Evolutionary conservation across 331 rosid species (phyloP), one percentile per base, ranked within the genome.

Genomic region (Cydonia oblonga): DNA sequence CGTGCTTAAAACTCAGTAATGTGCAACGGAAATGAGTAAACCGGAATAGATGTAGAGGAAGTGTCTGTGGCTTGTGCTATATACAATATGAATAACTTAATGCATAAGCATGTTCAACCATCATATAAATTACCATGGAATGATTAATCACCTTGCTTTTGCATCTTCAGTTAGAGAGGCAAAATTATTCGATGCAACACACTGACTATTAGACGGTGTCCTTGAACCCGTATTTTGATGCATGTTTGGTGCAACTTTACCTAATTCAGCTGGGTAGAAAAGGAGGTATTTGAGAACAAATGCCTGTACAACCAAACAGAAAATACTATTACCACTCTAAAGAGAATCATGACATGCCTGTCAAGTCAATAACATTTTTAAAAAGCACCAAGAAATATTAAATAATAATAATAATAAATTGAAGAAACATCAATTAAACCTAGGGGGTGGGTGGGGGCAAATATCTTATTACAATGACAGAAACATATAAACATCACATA

Each of bases 231-330:
- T 81, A 71, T 70, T 68, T 54, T 83, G 88, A 72, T 88, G 77
- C 82, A 72, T 66, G 71, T 28, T 72, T 61, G 88, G 71, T 58
- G 65, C 82, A 66, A 80, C 85, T 78, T 77, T 87, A 35, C 79
- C 82, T 71, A 82, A 80, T 83, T 87, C 96, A 23, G 85, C 78
- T 12, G 73, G 82, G 75, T 84, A 82, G 92, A 89, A 93, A 78
- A 93, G 76, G 64, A 93, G 82, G 85, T 91, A 83, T 85, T 91
- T 93, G 79, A 93, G 87, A 81, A 89, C 98, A 81, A 85, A 90
- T 64, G 97, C 98, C 98, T 93, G 97, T 64, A 76, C 44, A 81
- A 79, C 69, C 68, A 66, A 67, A 76, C 75, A 80, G 70, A 46
- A 68, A 77, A 51, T 24, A 26, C 32, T 64, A 76, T 44, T 51